Percentiles rank a stretch among this genome's conserved stretches.
These are phyloP conservation scores for Eurotiales sp. DNA, from an alignment of 2,329 filamentous ascomycete species.

Conservation along the genomic window DNA sequence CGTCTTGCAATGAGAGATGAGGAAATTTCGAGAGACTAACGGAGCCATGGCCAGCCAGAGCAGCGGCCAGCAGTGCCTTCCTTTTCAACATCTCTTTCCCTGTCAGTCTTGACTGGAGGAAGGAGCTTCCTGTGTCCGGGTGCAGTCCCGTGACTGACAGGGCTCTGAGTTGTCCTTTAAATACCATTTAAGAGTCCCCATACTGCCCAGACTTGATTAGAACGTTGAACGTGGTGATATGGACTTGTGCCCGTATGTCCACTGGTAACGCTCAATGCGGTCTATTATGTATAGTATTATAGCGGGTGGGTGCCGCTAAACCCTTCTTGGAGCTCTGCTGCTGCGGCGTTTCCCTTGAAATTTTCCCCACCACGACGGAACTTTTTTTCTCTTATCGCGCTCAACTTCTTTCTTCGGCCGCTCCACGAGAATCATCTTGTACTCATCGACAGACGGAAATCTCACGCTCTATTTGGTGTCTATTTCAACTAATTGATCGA, in stretches of 20 bases:
- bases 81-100: background rate
- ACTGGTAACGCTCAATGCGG: too few relatives aligned
- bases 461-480: too few relatives aligned
- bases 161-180: too few relatives aligned
- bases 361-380: slow-evolving; percentile 12
- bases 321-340: slow-evolving; percentile 6
- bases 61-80: background rate
- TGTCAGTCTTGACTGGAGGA: background rate
- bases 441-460: too few relatives aligned
- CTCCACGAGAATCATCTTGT: too few relatives aligned
- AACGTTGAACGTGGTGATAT: too few relatives aligned
- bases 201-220: too few relatives aligned
- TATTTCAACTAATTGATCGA: background rate
- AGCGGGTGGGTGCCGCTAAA: slow-evolving; percentile 4
- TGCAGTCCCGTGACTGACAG: background rate
- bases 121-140: background rate
- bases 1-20: background rate
- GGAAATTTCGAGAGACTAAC: background rate
- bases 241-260: too few relatives aligned
- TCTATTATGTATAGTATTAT: too few relatives aligned
- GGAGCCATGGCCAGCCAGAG: background rate
- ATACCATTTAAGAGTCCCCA: too few relatives aligned
- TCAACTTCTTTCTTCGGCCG: background rate
- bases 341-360: slow-evolving; percentile 2
- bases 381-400: slow-evolving; percentile 14